phyloP scores from a whole-genome alignment of 441 rosid species.

The Kokia cookei region DNA sequence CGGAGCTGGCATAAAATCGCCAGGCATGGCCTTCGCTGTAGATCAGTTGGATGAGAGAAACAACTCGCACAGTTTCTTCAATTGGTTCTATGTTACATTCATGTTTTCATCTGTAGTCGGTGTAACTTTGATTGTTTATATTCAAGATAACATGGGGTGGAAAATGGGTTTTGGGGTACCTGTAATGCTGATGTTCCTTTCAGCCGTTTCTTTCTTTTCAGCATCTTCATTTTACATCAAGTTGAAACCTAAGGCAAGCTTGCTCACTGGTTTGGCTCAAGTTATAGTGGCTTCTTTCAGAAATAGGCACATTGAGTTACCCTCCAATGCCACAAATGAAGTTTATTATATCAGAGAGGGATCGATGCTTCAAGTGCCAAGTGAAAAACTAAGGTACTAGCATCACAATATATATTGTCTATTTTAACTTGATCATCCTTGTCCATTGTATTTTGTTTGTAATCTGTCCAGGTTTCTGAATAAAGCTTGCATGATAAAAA shows the following conservation, averaged over 20 bases:
- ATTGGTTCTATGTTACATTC: slow-evolving; percentile 40
- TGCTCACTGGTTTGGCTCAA: slow-evolving; percentile 44
- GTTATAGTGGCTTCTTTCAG: slow-evolving; percentile 41
- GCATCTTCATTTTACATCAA: slow-evolving; percentile 46
- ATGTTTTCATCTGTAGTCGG: slow-evolving; percentile 27
- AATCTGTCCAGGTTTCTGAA: slow-evolving; percentile 30
- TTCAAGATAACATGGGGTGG: slow-evolving; percentile 64
- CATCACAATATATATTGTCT: background rate
- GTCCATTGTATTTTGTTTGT: background rate
- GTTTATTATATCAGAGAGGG: slow-evolving; percentile 15
- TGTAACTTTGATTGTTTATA: slow-evolving; percentile 43
- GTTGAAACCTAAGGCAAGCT: slow-evolving; percentile 27
- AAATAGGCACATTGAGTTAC: slow-evolving; percentile 24
- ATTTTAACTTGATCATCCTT: background rate
- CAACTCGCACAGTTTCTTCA: slow-evolving; percentile 28
- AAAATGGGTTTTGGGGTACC: slow-evolving; percentile 55
- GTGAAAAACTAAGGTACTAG: slow-evolving; percentile 32
- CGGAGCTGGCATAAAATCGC: slow-evolving; percentile 55
- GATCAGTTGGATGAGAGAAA: slow-evolving; percentile 33
- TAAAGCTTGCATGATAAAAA: slow-evolving; percentile 43
- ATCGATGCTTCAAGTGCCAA: slow-evolving; percentile 26
- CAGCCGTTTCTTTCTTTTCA: slow-evolving; percentile 38
- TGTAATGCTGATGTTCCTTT: slow-evolving; percentile 35
- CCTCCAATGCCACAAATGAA: slow-evolving; percentile 9
- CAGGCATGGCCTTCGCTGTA: slow-evolving; percentile 48